Evolutionary conservation across 768 basidiomycete genomes (phyloP).

Genomic region (Candolleomyces eurysporus): DNA sequence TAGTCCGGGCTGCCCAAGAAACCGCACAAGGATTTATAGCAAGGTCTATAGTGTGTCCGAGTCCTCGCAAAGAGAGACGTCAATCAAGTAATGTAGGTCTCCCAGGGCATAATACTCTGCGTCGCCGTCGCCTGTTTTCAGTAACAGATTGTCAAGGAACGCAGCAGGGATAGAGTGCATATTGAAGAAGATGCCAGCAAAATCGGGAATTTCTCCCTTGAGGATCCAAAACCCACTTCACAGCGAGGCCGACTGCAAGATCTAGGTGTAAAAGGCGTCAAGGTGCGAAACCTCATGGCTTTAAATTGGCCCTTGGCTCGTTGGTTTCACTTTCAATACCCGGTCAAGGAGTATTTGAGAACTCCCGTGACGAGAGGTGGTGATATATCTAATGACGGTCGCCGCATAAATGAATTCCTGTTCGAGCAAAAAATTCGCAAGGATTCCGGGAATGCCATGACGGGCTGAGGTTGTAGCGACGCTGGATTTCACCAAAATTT

Average conservation of each 20-base stretch:
- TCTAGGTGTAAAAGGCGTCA: constrained; percentile 2
- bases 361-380: background rate
- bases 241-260: background rate
- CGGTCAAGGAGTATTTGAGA: constrained; percentile 11
- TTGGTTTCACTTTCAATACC: background rate
- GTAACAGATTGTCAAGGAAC: background rate
- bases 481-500: background rate
- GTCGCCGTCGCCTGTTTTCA: background rate
- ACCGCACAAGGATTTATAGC: background rate
- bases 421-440: background rate
- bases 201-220: background rate
- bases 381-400: constrained; percentile 12
- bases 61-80: background rate
- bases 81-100: background rate
- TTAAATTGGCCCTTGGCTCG: background rate
- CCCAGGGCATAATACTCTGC: background rate
- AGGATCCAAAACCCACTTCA: background rate
- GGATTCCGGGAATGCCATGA: constrained; percentile 2
- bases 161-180: background rate
- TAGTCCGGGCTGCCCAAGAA: background rate
- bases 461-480: constrained; percentile 3
- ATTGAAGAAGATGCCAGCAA: background rate
- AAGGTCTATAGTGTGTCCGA: background rate
- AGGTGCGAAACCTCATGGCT: background rate
- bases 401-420: constrained; percentile 15